phyloP scores from a whole-genome alignment of 805 yeast genomes.

The Cyberlindnera maclurae region DNA sequence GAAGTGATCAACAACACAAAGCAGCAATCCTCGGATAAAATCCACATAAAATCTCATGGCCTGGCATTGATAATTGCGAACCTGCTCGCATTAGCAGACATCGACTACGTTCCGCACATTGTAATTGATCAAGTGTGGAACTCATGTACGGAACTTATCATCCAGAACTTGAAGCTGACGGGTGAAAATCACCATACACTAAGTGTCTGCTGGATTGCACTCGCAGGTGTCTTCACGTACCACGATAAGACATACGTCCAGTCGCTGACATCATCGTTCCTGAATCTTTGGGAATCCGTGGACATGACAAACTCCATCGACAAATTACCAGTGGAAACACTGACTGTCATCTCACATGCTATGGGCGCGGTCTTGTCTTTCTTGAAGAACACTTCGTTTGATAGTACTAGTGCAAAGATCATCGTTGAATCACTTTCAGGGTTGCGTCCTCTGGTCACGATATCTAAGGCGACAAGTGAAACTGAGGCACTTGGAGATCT shows the following conservation, averaged over 20 bases:
- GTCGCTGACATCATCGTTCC: slow-evolving; percentile 50
- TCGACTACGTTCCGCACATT: slow-evolving; percentile 38
- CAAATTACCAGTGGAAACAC: slow-evolving; percentile 23
- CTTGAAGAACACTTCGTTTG: slow-evolving; percentile 32
- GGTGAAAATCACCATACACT: slow-evolving; percentile 29
- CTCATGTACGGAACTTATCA: slow-evolving; percentile 30
- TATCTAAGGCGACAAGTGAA: slow-evolving; percentile 5
- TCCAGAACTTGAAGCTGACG: slow-evolving; percentile 29
- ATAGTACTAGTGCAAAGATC: slow-evolving; percentile 39
- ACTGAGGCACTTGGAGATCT: slow-evolving; percentile 14
- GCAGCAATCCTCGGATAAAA: slow-evolving; percentile 18
- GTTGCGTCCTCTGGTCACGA: slow-evolving; percentile 8
- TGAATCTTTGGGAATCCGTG: slow-evolving; percentile 57
- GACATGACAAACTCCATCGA: slow-evolving; percentile 5
- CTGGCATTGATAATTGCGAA: slow-evolving; percentile 32
- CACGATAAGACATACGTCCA: slow-evolving; percentile 44
- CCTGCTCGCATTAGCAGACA: slow-evolving; percentile 27
- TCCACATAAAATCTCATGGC: slow-evolving; percentile 31
- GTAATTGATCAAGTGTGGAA: slow-evolving; percentile 38
- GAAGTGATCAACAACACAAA: slow-evolving; percentile 30
- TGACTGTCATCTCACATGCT: slow-evolving; percentile 51
- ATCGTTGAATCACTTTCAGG: slow-evolving; percentile 31
- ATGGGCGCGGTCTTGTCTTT: slow-evolving; percentile 51
- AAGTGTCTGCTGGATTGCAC: slow-evolving; percentile 51
- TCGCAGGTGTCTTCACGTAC: slow-evolving; percentile 58